Percentiles rank a stretch among this genome's conserved stretches.
Conservation (phyloP, 495 filamentous ascomycete species). For the Penicillium fimorum region DNA sequence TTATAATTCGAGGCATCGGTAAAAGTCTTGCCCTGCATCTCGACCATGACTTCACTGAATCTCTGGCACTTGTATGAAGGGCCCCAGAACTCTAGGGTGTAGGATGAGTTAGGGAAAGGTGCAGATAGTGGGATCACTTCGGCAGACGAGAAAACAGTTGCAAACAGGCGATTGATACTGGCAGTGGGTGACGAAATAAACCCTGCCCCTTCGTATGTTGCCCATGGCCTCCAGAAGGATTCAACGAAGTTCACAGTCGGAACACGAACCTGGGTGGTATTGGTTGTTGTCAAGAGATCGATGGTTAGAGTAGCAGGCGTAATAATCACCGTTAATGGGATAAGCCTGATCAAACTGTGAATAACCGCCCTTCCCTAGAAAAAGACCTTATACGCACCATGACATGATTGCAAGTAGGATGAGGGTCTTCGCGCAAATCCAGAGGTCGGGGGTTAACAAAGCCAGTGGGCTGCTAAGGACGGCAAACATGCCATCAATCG, state of each 20-base stretch:
- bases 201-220: neutral
- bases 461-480: conserved; percentile 1
- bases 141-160: conserved; percentile 2
- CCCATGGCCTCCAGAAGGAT: neutral
- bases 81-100: conserved; percentile 8
- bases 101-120: conserved; percentile 10
- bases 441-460: neutral
- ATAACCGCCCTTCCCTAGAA: neutral
- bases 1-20: neutral
- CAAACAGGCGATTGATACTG: conserved; percentile 2
- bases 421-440: conserved; percentile 7
- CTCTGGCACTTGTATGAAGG: conserved; percentile 9
- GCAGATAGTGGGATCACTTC: neutral
- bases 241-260: conserved; percentile 4
- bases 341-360: conserved; percentile 3
- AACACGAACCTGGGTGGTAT: conserved; percentile 1
- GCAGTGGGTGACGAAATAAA: neutral
- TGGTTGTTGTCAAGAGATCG: neutral
- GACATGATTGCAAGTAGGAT: conserved; percentile 3
- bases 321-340: conserved; percentile 2
- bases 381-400: conserved; percentile 1
- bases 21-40: conserved; percentile 6
- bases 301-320: conserved; percentile 4
- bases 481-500: conserved; percentile 4
- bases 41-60: conserved; percentile 2